Percentiles rank a stretch among this genome's conserved stretches.
Evolutionary conservation across 23 red algal species (phyloP).

Genomic region (Agarophyton chilense): DNA sequence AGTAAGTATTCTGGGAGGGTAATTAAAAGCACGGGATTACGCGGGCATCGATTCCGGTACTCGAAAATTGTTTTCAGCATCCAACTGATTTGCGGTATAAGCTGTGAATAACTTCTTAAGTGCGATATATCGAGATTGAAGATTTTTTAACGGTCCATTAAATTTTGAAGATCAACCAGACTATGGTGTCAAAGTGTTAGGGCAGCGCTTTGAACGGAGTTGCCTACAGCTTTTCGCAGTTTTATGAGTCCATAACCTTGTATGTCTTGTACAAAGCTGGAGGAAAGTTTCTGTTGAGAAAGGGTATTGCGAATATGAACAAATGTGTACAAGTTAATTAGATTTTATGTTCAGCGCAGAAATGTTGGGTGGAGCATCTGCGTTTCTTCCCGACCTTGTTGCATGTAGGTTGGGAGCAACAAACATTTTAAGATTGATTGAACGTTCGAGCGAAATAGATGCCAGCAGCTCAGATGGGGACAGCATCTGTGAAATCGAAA

Average conservation of each 20-base stretch:
- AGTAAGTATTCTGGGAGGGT: conserved; percentile 49
- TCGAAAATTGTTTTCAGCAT: not conserved
- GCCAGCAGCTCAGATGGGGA: conserved; percentile 29
- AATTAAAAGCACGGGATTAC: conserved; percentile 53
- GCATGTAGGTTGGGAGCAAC: conserved; percentile 68
- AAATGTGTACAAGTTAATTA: conserved; percentile 38
- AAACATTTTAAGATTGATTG: conserved; percentile 73
- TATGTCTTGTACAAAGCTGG: conserved; percentile 54
- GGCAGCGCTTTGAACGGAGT: conserved; percentile 56
- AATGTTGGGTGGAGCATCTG: conserved; percentile 60
- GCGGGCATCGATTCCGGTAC: conserved; percentile 38
- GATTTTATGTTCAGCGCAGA: conserved; percentile 69
- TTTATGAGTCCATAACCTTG: conserved; percentile 62
- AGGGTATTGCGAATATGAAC: conserved; percentile 19
- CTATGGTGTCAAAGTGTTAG: conserved; percentile 42
- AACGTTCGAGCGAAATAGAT: conserved; percentile 66
- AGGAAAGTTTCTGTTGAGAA: conserved; percentile 45
- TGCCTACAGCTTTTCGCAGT: conserved; percentile 76
- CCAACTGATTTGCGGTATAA: conserved; percentile 48
- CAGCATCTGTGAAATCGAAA: not conserved
- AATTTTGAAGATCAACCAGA: not conserved
- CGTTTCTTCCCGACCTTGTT: conserved; percentile 76
- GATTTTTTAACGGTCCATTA: conserved; percentile 42
- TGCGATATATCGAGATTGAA: conserved; percentile 51
- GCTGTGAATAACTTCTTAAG: conserved; percentile 61